Evolutionary conservation across 805 yeast genomes (phyloP).

Genomic region (Sugiyamaella smithiae): DNA sequence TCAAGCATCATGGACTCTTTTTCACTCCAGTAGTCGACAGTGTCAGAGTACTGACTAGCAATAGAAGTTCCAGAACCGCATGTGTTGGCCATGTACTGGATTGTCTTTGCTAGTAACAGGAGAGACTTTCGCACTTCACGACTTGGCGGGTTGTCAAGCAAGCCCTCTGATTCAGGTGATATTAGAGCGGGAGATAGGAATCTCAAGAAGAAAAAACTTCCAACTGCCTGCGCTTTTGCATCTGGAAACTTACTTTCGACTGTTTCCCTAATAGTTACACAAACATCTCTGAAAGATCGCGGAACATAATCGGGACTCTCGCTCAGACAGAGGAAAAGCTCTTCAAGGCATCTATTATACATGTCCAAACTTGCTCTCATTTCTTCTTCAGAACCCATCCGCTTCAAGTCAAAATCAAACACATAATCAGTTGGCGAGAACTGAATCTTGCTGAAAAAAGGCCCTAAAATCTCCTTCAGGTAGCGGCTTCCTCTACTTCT

Average conservation of each 20-base stretch:
- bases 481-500: conserved; percentile 63
- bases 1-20: conserved; percentile 3
- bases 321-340: conserved; percentile 54
- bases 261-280: conserved; percentile 56
- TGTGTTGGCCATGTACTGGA: conserved; percentile 31
- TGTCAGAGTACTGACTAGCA: not conserved
- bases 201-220: conserved; percentile 73
- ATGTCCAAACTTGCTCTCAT: conserved; percentile 41
- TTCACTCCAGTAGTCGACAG: not conserved
- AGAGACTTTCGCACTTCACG: conserved; percentile 24
- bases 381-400: conserved; percentile 35
- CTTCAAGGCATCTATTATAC: conserved; percentile 56
- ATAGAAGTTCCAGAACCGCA: conserved; percentile 2
- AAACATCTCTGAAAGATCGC: conserved; percentile 55
- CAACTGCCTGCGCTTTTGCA: conserved; percentile 67
- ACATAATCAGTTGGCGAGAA: conserved; percentile 42
- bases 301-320: conserved; percentile 56
- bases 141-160: conserved; percentile 23
- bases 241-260: conserved; percentile 59
- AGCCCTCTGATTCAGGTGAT: conserved; percentile 58
- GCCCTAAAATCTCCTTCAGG: conserved; percentile 50
- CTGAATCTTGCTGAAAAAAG: conserved; percentile 54
- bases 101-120: conserved; percentile 29
- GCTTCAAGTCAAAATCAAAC: conserved; percentile 60
- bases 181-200: conserved; percentile 80